Percentiles rank a stretch among this genome's conserved stretches.
Evolutionary conservation across 2,329 filamentous ascomycete genomes (phyloP).

Genomic region (Plenodomus tracheiphilus): DNA sequence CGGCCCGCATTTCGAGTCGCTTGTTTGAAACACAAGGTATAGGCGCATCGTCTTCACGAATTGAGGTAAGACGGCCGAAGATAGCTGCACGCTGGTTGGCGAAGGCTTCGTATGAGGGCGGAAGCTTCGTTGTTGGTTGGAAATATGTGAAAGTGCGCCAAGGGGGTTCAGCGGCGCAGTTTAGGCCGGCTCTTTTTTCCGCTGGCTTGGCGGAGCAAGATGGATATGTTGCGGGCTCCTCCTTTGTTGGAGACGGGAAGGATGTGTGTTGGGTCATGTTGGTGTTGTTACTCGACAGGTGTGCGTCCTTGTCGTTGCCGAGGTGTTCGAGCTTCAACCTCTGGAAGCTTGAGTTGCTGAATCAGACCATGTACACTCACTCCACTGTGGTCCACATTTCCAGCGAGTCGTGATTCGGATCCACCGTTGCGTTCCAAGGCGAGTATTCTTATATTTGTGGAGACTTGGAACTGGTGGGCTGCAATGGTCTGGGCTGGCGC

Average conservation of each 20-base stretch:
- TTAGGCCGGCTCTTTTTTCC: constrained; percentile 8
- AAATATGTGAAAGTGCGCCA: neutral
- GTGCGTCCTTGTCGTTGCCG: constrained; percentile 1
- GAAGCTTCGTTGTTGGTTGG: neutral
- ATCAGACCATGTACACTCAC: neutral
- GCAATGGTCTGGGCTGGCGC: neutral
- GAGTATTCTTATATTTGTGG: neutral
- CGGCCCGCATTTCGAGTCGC: neutral
- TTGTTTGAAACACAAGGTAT: neutral
- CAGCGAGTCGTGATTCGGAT: neutral
- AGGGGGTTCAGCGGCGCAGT: constrained; percentile 1
- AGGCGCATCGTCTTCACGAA: neutral
- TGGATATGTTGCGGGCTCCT: neutral
- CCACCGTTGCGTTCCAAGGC: neutral
- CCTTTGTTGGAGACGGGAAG: neutral
- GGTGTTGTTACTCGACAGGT: neutral
- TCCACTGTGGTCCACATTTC: neutral
- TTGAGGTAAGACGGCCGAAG: constrained; percentile 1
- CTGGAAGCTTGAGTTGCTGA: neutral
- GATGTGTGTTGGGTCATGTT: neutral
- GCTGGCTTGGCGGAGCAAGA: constrained; percentile 5
- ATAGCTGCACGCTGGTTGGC: constrained; percentile 4
- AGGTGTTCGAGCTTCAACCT: neutral
- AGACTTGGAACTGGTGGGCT: neutral
- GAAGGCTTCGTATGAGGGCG: neutral